Base-by-base conservation (phyloP, 768 basidiomycete genomes). In the Kockovaella imperatae region DNA sequence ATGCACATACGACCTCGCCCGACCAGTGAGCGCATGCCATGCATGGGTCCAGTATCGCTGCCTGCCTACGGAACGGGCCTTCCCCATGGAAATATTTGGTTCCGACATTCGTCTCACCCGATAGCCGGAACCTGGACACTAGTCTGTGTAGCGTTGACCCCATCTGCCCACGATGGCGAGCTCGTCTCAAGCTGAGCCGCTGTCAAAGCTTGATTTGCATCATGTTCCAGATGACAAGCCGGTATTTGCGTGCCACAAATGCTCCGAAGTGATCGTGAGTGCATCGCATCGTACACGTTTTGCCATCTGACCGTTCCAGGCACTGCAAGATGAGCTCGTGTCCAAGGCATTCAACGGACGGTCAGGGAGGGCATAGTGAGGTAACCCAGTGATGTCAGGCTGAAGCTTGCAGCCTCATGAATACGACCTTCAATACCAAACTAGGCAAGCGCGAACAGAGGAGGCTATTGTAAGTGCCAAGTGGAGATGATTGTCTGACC, bases 351-450 rank as follows among this genome's bases (percentile, higher is more conserved):
- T 72, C 43, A 67, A 54, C 15, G 71, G 69, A 0, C 40, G 64
- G 13, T 53, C 56, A 20, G 71, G 69, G 1, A 39, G 57, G 38
- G 69, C 71, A 18, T 72, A 65, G 69, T 70, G 40, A 38, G 67
- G 54, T 18, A 10, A n/a, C 28, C 10, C 20, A 5, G 18, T 17
- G 35, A 5, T 14, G 49, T 26, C 15, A 4, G 34, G 13, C n/a
- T 38, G 18, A 8, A 14, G 36, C 13, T 28, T 6, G 10, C 40
- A 70, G 70, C 38, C 53, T 72, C 25, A 47, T 72, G 47, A 70
- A 72, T 42, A 57, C 69, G 1, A 68, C 67, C n/a, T 53, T 72
- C 51, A 72, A 72, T 42, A 68, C 67, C 5, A 44, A 49, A n/a
- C 38, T 72, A 1, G 69, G 69, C 3, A 56, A 62, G 42, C 18